Percentiles rank a stretch among this genome's conserved stretches.
These are phyloP conservation scores for Cladosporium sp. DNA, from an alignment of 2,329 filamentous ascomycete species.

Conservation along the genomic window DNA sequence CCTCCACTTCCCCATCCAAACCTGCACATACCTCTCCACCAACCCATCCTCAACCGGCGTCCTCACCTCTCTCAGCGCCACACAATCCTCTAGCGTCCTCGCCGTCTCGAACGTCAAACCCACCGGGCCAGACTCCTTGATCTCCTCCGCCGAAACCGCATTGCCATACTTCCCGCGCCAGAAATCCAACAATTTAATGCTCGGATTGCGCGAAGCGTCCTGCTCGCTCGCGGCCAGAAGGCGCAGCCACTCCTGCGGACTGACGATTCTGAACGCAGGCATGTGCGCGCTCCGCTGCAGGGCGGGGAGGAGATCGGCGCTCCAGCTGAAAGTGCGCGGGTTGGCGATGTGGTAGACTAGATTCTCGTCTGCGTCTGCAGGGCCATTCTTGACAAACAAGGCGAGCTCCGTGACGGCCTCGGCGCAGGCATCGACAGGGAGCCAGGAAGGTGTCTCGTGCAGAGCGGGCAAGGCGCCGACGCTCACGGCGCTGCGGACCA, in stretches of 20 bases:
- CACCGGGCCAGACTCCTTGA: conserved; percentile 9
- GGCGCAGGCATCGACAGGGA: conserved; percentile 30
- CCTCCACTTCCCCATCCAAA: conserved; percentile 20
- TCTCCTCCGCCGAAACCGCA: conserved; percentile 4
- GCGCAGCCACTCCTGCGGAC: conserved; percentile 23
- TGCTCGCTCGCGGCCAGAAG: conserved; percentile 19
- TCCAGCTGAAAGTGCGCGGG: conserved; percentile 45
- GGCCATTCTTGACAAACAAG: conserved; percentile 3
- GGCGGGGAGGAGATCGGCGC: conserved; percentile 49
- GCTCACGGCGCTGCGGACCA: conserved; percentile 43
- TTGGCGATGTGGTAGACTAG: conserved; percentile 31
- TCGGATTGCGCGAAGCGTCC: conserved; percentile 29
- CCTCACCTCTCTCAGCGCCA: conserved; percentile 11
- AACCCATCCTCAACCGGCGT: conserved; percentile 20
- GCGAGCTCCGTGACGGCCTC: conserved; percentile 17
- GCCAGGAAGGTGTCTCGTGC: conserved; percentile 34
- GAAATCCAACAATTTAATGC: conserved; percentile 31
- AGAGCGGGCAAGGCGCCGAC: conserved; percentile 44
- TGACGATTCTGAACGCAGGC: conserved; percentile 21
- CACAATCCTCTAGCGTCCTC: conserved; percentile 17
- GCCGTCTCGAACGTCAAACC: conserved; percentile 20
- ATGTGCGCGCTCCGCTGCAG: conserved; percentile 29
- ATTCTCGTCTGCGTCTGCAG: conserved; percentile 2
- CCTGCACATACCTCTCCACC: conserved; percentile 21
- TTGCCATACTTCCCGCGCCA: conserved; percentile 28